Evolutionary conservation across 345 rosid species (phyloP).

Genomic region (Iberis pinnata): DNA sequence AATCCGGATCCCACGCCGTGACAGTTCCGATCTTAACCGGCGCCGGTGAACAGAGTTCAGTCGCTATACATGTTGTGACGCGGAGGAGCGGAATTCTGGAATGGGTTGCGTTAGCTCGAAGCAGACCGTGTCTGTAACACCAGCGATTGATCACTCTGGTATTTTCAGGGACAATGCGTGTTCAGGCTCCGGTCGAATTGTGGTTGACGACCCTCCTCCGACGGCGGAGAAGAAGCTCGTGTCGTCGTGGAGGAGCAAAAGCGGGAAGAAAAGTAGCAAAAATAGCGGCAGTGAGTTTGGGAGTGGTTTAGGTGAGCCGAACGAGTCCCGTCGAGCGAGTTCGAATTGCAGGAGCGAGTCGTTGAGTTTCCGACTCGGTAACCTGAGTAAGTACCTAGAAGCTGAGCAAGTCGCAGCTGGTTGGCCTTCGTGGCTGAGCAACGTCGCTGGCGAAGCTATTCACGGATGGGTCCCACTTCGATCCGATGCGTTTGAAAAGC

Average conservation of each 20-base stretch:
- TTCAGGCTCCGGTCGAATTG: conserved; percentile 15
- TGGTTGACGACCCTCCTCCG: conserved; percentile 17
- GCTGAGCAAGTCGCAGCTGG: conserved; percentile 97
- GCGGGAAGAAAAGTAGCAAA: conserved; percentile 32
- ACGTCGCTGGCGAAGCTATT: conserved; percentile 94
- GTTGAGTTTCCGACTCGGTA: conserved; percentile 67
- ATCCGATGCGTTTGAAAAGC: conserved; percentile 71
- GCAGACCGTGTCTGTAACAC: conserved; percentile 86
- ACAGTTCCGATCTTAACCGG: background rate
- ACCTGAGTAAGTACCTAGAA: conserved; percentile 52
- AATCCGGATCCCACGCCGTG: background rate
- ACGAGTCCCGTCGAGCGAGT: conserved; percentile 71
- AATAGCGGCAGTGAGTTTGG: conserved; percentile 33
- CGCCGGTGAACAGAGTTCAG: background rate
- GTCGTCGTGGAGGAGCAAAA: conserved; percentile 26
- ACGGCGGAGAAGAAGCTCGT: conserved; percentile 28
- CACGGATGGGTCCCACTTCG: conserved; percentile 92
- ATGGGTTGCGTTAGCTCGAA: conserved; percentile 99
- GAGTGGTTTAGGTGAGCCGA: conserved; percentile 44
- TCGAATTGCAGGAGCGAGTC: conserved; percentile 55
- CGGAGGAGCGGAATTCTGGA: background rate
- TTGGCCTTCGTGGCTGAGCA: conserved; percentile 97
- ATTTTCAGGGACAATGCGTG: conserved; percentile 38
- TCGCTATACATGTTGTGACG: conserved; percentile 10
- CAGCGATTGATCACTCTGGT: conserved; percentile 75